Base-by-base conservation (phyloP, 352 stramenopile genomes). In the Phytopythium helicoides region DNA sequence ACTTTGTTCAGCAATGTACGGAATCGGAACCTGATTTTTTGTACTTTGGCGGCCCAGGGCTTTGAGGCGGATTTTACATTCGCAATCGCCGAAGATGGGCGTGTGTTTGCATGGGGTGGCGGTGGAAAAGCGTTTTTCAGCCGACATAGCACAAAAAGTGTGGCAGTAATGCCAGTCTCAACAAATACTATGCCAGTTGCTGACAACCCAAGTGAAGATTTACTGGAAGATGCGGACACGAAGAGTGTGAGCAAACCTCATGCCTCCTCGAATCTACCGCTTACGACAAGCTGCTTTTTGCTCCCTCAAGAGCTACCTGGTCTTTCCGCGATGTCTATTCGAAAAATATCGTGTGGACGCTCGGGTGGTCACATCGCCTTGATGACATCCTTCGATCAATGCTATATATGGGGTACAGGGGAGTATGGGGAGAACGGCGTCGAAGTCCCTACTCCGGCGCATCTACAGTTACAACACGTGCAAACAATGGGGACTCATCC, bases 61-160 rank as follows among this genome's bases (percentile, higher is more conserved):
- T 89, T 87, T 52, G 79, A 87, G 41, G 64, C 74, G 14, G 71
- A 87, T 36, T 84, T 81, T 41, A 75, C 78, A 5, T 94, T 97
- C 37, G 93, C 93, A 8, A 52, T 95, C 10, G 75, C 84, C 2
- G 73, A 85, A 21, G 75, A 89, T 10, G 86, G 77, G 2, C 82
- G 93, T 28, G 72, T 97, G 12, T 97, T 93, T 57, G 64, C 66
- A 11, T 98, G 92, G 91, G 93, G 92, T 16, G 93, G 93, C 7
- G 81, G 76, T 10, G 76, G 78, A 4, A 62, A 46, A 49, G 60
- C 73, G 10, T 47, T 83, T 5, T 71, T 76, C 16, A 64, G 80
- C 38, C 45, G 47, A 31, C 0, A 9, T 9, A 33, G 9, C 9
- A 9, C 28, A 33, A 33, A 9, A 10, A 33, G 28, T 9, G 28